Evolutionary conservation across 1,139 yeast genomes (phyloP), one percentile per base, ranked within the genome.

Genomic region (Entelexis paramagnoliae): DNA sequence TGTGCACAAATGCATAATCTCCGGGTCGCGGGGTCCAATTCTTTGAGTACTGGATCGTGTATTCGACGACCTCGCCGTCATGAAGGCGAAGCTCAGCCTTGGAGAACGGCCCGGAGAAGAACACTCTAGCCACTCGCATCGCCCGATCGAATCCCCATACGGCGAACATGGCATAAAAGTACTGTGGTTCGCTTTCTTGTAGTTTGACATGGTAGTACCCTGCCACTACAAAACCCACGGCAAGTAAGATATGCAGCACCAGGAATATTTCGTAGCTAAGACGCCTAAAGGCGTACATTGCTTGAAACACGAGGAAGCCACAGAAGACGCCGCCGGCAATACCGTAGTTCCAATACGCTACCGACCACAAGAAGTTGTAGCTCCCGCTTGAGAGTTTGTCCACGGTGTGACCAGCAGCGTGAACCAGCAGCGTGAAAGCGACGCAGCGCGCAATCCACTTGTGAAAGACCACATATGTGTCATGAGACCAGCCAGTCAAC

Each of bases 401-500:
- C 38, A 55, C 41, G 13, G 61, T 57, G 29, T 53, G 58, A n/a
- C 53, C 53, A 10, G 51, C 41, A 2, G 62, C 58, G 48, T 67
- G 70, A 7, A 63, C 54, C 1, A 67, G 35, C 0, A 74, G 68
- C 58, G 79, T 80, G 2, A 69, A 50, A 48, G 78, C 67, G 3
- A 74, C 62, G 3, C 75, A 63, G 52, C 85, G 66, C 0, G 83
- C 76, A 2, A 76, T 60, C 83, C 83, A 79, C 54, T 78, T 67
- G 62, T 81, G 87, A 58, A 73, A 74, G 29, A 78, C 68, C 41
- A 78, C 77, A 59, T 77, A 79, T 1, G 80, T 73, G 17, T 82
- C 72, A 59, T 75, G 77, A 33, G 79, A 74, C 77, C 82, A 74
- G 22, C 83, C 77, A 0, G 86, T 79, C 4, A 78, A 48, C 68